phyloP scores from a whole-genome alignment of 306 rosid species.

The Astragalus membranaceus region DNA sequence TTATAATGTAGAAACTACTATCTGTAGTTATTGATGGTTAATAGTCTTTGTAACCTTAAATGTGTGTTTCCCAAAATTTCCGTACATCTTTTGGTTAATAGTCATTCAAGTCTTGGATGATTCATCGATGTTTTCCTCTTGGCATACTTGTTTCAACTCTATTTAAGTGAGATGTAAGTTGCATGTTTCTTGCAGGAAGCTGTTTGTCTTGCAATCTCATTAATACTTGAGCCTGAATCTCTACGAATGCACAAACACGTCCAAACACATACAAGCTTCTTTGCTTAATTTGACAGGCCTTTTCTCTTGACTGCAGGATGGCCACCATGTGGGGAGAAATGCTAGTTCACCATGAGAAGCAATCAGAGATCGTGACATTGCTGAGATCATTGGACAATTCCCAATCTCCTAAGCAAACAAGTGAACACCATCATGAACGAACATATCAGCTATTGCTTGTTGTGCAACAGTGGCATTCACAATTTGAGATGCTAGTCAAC shows the following conservation, averaged over 20 bases:
- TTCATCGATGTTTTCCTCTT: neutral
- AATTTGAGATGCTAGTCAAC: constrained; percentile 54
- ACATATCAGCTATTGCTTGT: constrained; percentile 60
- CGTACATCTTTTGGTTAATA: neutral
- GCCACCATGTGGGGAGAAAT: constrained; percentile 73
- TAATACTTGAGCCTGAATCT: neutral
- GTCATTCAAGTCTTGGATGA: neutral
- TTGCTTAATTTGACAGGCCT: constrained; percentile 2
- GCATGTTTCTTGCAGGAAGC: neutral
- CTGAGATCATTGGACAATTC: constrained; percentile 50
- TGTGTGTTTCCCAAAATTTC: neutral
- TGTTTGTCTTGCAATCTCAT: constrained; percentile 2
- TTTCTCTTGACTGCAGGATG: constrained; percentile 56
- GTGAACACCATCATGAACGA: constrained; percentile 74
- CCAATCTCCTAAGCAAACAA: constrained; percentile 74
- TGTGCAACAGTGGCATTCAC: constrained; percentile 67
- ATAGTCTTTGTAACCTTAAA: neutral
- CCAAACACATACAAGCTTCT: neutral
- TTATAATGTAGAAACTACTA: constrained; percentile 16
- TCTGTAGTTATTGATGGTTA: neutral
- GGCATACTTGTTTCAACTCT: neutral
- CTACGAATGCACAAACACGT: neutral
- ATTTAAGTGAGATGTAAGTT: neutral
- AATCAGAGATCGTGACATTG: constrained; percentile 28
- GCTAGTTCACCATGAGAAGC: constrained; percentile 50